phyloP scores from a whole-genome alignment of 176 grass and related monocot genomes.

The Chloris gayana region DNA sequence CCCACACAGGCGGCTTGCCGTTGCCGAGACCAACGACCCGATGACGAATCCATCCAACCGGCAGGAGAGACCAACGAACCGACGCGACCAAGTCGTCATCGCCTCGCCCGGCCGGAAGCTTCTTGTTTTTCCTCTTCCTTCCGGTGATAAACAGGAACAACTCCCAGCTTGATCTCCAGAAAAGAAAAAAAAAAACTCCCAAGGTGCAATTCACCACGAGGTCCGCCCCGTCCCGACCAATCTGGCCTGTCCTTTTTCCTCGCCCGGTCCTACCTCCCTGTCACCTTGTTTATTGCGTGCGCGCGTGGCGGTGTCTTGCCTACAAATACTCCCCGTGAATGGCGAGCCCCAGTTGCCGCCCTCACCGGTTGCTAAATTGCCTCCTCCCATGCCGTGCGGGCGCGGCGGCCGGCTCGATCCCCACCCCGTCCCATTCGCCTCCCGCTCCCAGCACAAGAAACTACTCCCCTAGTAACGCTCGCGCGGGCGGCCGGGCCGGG shows the following conservation, averaged over 20 bases:
- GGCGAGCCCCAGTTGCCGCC: constrained; percentile 26
- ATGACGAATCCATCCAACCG: background rate
- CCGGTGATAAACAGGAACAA: background rate
- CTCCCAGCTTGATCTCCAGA: too few species aligned
- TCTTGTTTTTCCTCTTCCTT: background rate
- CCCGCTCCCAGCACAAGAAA: background rate
- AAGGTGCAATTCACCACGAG: background rate
- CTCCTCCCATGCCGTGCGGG: background rate
- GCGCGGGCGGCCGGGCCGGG: too few species aligned
- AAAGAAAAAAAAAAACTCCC: background rate
- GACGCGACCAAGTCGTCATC: background rate
- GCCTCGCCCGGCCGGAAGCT: background rate
- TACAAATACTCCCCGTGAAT: background rate
- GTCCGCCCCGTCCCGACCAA: background rate
- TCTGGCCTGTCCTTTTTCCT: background rate
- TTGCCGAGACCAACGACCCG: background rate
- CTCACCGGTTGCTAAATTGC: constrained; percentile 13
- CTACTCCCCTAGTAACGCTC: background rate
- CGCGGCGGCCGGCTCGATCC: background rate
- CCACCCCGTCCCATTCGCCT: background rate
- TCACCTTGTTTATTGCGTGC: background rate
- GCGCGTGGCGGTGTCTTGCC: background rate
- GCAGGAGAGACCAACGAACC: background rate
- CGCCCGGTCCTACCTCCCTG: too few species aligned
- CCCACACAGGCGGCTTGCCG: background rate